Evolutionary conservation across 352 stramenopile species (phyloP), one percentile per base, ranked within the genome.

Genomic region (Blastocystis sp.): DNA sequence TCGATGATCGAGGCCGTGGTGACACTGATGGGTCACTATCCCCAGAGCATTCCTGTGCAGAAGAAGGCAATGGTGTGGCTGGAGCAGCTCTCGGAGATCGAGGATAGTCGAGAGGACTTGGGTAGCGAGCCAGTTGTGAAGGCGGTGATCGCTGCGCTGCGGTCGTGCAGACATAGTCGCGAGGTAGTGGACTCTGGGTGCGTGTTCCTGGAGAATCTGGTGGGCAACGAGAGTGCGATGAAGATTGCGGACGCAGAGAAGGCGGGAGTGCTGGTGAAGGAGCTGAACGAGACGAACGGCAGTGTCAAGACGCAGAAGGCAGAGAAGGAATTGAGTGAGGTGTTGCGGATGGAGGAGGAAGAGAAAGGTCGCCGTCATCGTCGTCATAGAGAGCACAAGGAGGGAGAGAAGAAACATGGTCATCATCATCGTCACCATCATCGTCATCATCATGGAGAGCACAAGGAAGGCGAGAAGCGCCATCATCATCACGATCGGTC

Each of bases 391-490:
- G 13, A 37, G 43, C 20, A 77, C 13, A 45, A 39, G 29, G 50
- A 84, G 50, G 70, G 39, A n/a, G 55, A 80, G 45, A 84, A 84
- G 50, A 34, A 41, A 6, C 66, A 77, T n/a, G 50, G 66, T 77
- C 66, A 56, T 77, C 8, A 47, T n/a, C 70, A 64, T 62, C 20
- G 45, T 63, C 73, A 69, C 23, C 11, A 23, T 29, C 39, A 64
- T 37, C 45, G 26, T 84, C 73, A 84, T 68, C 45, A n/a, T 45
- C 43, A 26, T 15, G 29, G 62, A 53, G 53, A 53, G 15, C 26
- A 68, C 6, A 84, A 47, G n/a, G 8, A 64, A 13, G 73, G 54
- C 20, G 47, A 84, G 47, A 56, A 55, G 29, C 50, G 5, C 29
- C 2, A n/a, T 53, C 43, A 55, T 23, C 63, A 75, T 77, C n/a